Evolutionary conservation across 495 filamentous ascomycete species (phyloP).

Genomic region (Podospora fimiseda): DNA sequence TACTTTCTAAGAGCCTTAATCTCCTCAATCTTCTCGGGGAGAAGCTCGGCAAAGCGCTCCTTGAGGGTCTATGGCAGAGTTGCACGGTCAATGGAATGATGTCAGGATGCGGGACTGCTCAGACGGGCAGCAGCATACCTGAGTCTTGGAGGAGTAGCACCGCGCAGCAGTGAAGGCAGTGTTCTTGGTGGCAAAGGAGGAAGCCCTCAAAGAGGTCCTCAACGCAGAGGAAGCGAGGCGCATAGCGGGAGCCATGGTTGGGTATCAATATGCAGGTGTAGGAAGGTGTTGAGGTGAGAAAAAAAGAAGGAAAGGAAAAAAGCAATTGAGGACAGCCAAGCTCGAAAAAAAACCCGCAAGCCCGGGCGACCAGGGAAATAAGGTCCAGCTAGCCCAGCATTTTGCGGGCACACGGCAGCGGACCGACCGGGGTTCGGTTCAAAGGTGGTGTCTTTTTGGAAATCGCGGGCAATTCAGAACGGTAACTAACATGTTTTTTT

Average conservation of each 20-base stretch:
- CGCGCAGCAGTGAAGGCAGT: conserved; percentile 74
- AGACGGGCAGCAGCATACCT: conserved; percentile 50
- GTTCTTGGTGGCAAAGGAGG: conserved; percentile 55
- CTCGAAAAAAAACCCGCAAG: conserved; percentile 25
- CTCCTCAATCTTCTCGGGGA: conserved; percentile 95
- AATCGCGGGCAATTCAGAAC: background rate
- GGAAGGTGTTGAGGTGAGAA: conserved; percentile 22
- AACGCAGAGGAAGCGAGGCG: conserved; percentile 69
- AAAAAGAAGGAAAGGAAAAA: conserved; percentile 15
- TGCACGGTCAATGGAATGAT: conserved; percentile 28
- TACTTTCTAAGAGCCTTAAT: conserved; percentile 97
- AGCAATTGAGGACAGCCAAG: conserved; percentile 16
- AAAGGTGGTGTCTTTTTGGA: background rate
- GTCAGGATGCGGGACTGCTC: conserved; percentile 17
- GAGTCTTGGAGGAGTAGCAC: conserved; percentile 85
- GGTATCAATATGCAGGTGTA: conserved; percentile 15
- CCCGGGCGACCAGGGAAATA: conserved; percentile 11
- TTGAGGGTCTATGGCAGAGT: conserved; percentile 70
- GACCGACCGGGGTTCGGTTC: conserved; percentile 17
- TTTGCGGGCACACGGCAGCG: conserved; percentile 17
- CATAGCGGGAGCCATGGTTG: conserved; percentile 70
- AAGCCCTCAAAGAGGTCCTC: conserved; percentile 61
- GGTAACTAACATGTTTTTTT: too few relatives aligned
- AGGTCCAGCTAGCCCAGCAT: conserved; percentile 2
- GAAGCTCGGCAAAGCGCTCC: conserved; percentile 92